A percentile compares a stretch with the other conserved stretches of the same genome.
Conservation (phyloP, 352 stramenopile genomes). For the Plasmopara muralis region DNA sequence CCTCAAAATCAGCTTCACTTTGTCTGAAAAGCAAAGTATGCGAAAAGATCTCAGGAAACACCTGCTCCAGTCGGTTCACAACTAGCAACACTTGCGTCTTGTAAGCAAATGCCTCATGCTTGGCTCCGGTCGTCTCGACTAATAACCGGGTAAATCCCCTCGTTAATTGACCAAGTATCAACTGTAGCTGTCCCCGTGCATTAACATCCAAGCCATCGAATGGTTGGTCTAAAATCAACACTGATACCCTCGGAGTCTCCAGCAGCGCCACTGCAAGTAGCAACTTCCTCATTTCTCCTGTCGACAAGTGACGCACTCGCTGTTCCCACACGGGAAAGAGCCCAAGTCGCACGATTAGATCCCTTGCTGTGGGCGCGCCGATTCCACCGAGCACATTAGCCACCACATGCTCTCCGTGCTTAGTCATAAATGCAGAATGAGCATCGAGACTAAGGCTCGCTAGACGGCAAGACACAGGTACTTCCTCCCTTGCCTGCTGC, state of each 20-base stretch:
- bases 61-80: slow-evolving; percentile 85
- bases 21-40: slow-evolving; percentile 50
- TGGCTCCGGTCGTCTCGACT: slow-evolving; percentile 74
- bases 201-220: slow-evolving; percentile 90
- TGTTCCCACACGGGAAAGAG: slow-evolving; percentile 87
- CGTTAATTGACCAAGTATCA: slow-evolving; percentile 82
- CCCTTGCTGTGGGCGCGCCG: slow-evolving; percentile 62
- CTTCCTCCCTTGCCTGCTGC: slow-evolving; percentile 18
- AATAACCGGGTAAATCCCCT: slow-evolving; percentile 85
- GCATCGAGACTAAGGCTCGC: slow-evolving; percentile 77
- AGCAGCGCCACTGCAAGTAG: slow-evolving; percentile 83
- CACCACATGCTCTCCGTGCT: slow-evolving; percentile 49
- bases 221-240: slow-evolving; percentile 90
- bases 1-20: slow-evolving; percentile 19
- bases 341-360: slow-evolving; percentile 88
- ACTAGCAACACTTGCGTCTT: slow-evolving; percentile 86
- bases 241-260: slow-evolving; percentile 46
- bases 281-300: slow-evolving; percentile 90
- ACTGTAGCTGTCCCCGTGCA: slow-evolving; percentile 66
- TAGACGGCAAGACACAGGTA: slow-evolving; percentile 26
- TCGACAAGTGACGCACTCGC: slow-evolving; percentile 81
- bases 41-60: slow-evolving; percentile 73
- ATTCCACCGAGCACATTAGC: slow-evolving; percentile 65
- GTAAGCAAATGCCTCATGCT: slow-evolving; percentile 73
- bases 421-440: slow-evolving; percentile 69